Base-by-base conservation (phyloP, 78 protist species). In the Protostelium mycophagum region DNA sequence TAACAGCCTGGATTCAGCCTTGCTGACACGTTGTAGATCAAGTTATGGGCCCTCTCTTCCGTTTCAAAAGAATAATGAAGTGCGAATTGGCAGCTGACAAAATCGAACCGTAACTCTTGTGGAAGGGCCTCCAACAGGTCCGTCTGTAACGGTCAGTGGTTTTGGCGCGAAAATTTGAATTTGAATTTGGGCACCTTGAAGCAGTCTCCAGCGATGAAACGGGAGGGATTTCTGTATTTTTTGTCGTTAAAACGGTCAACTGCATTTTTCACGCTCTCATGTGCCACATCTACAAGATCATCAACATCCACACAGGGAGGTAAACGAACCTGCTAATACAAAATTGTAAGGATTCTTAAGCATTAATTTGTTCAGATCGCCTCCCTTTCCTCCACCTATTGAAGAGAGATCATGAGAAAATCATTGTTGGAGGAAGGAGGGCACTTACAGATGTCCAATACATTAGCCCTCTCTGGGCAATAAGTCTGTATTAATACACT, bases 71-170 rank as follows among this genome's bases (percentile, higher is more conserved):
- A 63, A 36, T 96, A 96, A 39, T 96, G 97, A 0, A 93, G 36
- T 0, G 97, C 94, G 38, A 96, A 94, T 84, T 96, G 97, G 51
- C 97, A 96, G 37, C 96, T 93, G 36, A 94, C 97, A 0, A 96
- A 37, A 31, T 94, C 90, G 39, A 95, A 91, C 35, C 87, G 89
- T 25, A 88, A 23, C 1, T 51, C 83, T 5, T 85, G 35, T 5
- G 73, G 73, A 25, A 51, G 16, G 73, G 5, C 73, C 16, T 51
- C 73, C 31, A 51, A 16, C 16, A 51, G 73, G 73, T 51, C 16
- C 16, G 5, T 51, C 73, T 51, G 73, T 16, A 25, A 5, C n/a
- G n/a, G n/a, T n/a, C n/a, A n/a, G n/a, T n/a, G n/a, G n/a, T n/a
- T n/a, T n/a, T n/a, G n/a, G n/a, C 31, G 16, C 16, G 73, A 51